Percentiles rank a stretch among this genome's conserved stretches.
These are phyloP conservation scores for Aphanoascus verrucosus DNA, from an alignment of 2,329 filamentous ascomycete species.

Conservation along the genomic window DNA sequence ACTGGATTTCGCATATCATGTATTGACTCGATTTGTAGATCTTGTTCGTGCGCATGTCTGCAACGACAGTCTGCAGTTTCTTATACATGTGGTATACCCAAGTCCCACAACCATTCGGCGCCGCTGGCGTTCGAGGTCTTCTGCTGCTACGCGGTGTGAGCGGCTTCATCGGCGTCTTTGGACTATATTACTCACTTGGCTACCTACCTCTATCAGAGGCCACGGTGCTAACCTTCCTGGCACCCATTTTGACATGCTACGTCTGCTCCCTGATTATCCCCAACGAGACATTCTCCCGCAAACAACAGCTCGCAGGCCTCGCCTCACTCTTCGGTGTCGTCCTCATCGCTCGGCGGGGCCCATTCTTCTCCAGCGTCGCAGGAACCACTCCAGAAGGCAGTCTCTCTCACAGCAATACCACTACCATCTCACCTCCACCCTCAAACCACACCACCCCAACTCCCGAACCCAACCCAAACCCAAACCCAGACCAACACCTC, in stretches of 20 bases:
- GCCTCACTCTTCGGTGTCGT: conserved; percentile 70
- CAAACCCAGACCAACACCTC: conserved; percentile 54
- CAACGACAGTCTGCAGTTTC: conserved; percentile 57
- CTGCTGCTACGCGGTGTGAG: conserved; percentile 57
- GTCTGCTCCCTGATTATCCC: conserved; percentile 61
- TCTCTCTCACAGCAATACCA: neutral
- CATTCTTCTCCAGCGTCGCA: conserved; percentile 39
- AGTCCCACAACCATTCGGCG: conserved; percentile 59
- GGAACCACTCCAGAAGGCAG: conserved; percentile 5
- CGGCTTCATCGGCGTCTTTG: conserved; percentile 70
- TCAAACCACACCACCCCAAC: conserved; percentile 21
- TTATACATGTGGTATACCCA: conserved; percentile 63
- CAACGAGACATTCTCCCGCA: conserved; percentile 65
- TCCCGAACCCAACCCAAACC: conserved; percentile 19
- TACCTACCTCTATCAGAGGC: conserved; percentile 80
- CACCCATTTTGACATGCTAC: conserved; percentile 68
- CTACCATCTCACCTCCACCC: neutral
- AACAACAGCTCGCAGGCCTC: conserved; percentile 64
- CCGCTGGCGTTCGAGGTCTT: conserved; percentile 54
- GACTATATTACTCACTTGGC: conserved; percentile 62
- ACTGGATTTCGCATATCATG: neutral
- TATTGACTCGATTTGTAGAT: conserved; percentile 39
- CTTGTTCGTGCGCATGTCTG: conserved; percentile 65
- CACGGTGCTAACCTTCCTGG: conserved; percentile 79
- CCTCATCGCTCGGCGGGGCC: conserved; percentile 64